Conservation (phyloP, 2,329 filamentous ascomycete genomes). For the Nemania diffusa region DNA sequence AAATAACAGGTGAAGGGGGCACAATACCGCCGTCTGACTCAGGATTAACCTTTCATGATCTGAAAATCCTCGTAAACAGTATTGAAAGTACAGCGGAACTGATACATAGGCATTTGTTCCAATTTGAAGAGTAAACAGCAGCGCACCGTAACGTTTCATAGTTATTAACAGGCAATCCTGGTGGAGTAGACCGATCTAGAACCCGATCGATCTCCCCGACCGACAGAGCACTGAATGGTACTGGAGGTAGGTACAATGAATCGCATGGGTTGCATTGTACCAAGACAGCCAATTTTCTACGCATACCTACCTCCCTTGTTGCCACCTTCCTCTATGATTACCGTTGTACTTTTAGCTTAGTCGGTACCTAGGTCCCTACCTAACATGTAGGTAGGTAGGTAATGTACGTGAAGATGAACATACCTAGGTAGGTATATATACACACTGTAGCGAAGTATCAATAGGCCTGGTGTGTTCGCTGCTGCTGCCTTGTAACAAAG, state of each 20-base stretch:
- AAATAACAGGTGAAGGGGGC: constrained; percentile 12
- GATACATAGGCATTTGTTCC: background rate
- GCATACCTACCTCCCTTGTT: background rate
- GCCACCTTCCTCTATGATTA: too few species aligned
- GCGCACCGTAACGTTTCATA: constrained; percentile 29
- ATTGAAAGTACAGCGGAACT: background rate
- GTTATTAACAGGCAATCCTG: constrained; percentile 19
- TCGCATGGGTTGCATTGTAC: constrained; percentile 1
- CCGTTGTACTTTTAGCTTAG: too few species aligned
- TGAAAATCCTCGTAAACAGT: background rate
- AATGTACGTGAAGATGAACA: background rate
- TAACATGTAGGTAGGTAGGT: too few species aligned
- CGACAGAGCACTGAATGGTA: background rate
- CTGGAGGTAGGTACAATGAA: constrained; percentile 5
- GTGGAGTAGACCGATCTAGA: constrained; percentile 26
- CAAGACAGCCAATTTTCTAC: background rate
- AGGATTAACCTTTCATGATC: background rate
- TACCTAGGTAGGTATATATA: background rate
- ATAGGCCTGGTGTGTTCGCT: background rate
- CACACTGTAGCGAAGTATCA: too few species aligned
- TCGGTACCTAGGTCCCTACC: too few species aligned
- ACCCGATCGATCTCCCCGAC: constrained; percentile 22
- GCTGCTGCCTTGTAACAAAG: background rate
- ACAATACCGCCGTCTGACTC: background rate
- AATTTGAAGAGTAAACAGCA: background rate